Conservation (phyloP, 768 basidiomycete species). For the Collybiopsis luxurians region DNA sequence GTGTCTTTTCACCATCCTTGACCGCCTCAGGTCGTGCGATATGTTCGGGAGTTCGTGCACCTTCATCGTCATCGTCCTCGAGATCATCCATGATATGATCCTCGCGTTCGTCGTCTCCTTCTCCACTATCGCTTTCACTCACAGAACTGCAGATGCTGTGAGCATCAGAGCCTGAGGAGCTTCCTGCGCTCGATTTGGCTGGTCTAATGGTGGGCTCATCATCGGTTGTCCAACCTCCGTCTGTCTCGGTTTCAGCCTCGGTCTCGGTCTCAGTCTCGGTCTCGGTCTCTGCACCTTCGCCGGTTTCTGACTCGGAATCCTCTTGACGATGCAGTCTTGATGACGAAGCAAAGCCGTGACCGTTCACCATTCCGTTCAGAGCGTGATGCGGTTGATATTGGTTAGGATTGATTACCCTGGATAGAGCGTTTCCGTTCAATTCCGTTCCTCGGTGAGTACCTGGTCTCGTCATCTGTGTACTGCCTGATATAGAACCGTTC, state of each 20-base stretch:
- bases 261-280: conserved; percentile 29
- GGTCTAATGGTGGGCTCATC: conserved; percentile 83
- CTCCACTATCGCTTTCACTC: conserved; percentile 16
- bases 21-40: background rate
- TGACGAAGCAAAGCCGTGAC: background rate
- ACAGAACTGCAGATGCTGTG: conserved; percentile 21
- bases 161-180: conserved; percentile 18
- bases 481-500: background rate
- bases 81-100: conserved; percentile 17
- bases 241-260: conserved; percentile 44
- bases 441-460: background rate
- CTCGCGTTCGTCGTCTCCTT: conserved; percentile 19
- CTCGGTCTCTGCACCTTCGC: conserved; percentile 19
- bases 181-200: conserved; percentile 22
- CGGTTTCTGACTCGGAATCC: conserved; percentile 29
- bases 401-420: conserved; percentile 2
- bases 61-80: conserved; percentile 24
- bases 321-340: background rate
- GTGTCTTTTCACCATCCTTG: conserved; percentile 20
- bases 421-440: background rate
- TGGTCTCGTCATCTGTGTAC: background rate
- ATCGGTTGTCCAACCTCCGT: conserved; percentile 63
- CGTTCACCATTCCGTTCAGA: conserved; percentile 1
- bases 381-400: conserved; percentile 6
- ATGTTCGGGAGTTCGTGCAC: conserved; percentile 17